Percentiles rank a stretch among this genome's conserved stretches.
Evolutionary conservation across 1,284 basidiomycete genomes (phyloP).

Genomic region (Takashimella koratensis): DNA sequence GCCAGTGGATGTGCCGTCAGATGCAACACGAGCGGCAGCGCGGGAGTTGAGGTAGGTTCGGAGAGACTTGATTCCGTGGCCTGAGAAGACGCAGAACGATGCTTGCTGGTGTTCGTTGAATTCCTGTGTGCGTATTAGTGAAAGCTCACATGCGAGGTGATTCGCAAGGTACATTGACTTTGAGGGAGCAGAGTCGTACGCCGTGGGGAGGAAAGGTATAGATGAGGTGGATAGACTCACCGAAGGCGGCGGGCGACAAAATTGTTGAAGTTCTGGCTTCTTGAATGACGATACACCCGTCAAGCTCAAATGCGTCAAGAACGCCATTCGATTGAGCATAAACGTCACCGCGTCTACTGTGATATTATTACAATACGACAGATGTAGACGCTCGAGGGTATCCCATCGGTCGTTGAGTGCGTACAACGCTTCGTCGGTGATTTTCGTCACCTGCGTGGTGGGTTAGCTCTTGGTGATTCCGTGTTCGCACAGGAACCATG

Average conservation of each 20-base stretch:
- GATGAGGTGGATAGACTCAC: slow-evolving; percentile 53
- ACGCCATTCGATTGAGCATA: slow-evolving; percentile 78
- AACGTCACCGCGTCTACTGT: slow-evolving; percentile 87
- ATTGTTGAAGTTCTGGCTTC: slow-evolving; percentile 77
- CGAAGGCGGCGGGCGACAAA: slow-evolving; percentile 81
- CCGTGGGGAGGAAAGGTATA: not conserved
- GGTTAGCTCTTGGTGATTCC: not conserved
- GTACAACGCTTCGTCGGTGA: slow-evolving; percentile 91
- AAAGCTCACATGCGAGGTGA: too few relatives aligned
- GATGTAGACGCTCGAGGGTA: slow-evolving; percentile 89
- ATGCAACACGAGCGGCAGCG: slow-evolving; percentile 11
- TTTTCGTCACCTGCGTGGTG: slow-evolving; percentile 66
- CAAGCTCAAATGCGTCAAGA: slow-evolving; percentile 89
- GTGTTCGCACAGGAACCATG: too few relatives aligned
- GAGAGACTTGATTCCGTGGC: slow-evolving; percentile 80
- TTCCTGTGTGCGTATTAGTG: slow-evolving; percentile 56
- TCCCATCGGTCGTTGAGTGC: slow-evolving; percentile 68
- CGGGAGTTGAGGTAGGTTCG: slow-evolving; percentile 61
- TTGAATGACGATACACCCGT: slow-evolving; percentile 94
- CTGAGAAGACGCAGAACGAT: slow-evolving; percentile 97
- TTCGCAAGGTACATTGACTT: not conserved
- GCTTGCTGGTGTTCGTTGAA: slow-evolving; percentile 86
- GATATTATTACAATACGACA: slow-evolving; percentile 97
- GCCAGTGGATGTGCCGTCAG: slow-evolving; percentile 22
- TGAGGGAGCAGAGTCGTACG: not conserved